Percentiles rank a stretch among this genome's conserved stretches.
Evolutionary conservation across 345 rosid genomes (phyloP).

Genomic region (Eutrema heterophyllum): DNA sequence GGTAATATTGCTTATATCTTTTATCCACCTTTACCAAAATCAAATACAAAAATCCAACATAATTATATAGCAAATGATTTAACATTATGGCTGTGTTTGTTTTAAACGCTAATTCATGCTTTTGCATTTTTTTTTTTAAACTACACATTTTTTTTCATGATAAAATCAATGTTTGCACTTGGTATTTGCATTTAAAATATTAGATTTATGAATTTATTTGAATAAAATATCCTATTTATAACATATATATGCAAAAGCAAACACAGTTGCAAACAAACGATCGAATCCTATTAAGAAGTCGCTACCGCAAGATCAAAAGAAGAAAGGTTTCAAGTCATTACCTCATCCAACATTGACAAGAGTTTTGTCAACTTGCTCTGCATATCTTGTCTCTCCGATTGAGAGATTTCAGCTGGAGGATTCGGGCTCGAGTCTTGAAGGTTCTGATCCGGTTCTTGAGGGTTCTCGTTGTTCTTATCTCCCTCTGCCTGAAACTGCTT

Average conservation of each 20-base stretch:
- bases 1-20: slow-evolving; percentile 90
- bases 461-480: slow-evolving; percentile 43
- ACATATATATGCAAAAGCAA: not conserved
- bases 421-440: slow-evolving; percentile 38
- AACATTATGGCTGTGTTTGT: not conserved
- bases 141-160: not conserved
- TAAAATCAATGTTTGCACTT: not conserved
- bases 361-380: slow-evolving; percentile 91
- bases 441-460: slow-evolving; percentile 44
- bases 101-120: not conserved
- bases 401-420: slow-evolving; percentile 55
- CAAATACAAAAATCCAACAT: not conserved
- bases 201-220: not conserved
- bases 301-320: not conserved
- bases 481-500: slow-evolving; percentile 49
- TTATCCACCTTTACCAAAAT: slow-evolving; percentile 65
- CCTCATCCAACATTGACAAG: slow-evolving; percentile 95
- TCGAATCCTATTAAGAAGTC: not conserved
- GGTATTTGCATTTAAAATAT: not conserved
- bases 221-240: not conserved
- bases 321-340: slow-evolving; percentile 27
- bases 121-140: not conserved
- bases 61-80: not conserved
- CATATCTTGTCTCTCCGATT: slow-evolving; percentile 79
- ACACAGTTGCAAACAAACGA: not conserved